phyloP scores from a whole-genome alignment of 768 basidiomycete species.

The Hydnum rufescens region DNA sequence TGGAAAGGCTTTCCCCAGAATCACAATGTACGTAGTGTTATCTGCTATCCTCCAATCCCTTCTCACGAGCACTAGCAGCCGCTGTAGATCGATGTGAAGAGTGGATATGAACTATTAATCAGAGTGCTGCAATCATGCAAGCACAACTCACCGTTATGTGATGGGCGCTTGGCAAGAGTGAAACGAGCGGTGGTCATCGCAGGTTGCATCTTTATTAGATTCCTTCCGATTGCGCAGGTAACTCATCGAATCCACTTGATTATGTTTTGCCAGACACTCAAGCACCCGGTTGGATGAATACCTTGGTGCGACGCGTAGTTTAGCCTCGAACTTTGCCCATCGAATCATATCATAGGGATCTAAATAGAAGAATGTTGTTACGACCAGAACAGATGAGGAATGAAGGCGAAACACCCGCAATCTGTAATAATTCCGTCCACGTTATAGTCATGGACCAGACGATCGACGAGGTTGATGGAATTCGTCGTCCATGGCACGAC shows the following conservation, averaged over 20 bases:
- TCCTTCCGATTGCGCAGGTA: too few relatives aligned
- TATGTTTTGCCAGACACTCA: conserved; percentile 37
- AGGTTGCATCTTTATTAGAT: too few relatives aligned
- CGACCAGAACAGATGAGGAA: not conserved
- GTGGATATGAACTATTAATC: too few relatives aligned
- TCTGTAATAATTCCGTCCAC: conserved; percentile 69
- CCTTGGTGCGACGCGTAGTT: conserved; percentile 32
- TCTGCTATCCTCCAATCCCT: too few relatives aligned
- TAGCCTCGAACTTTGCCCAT: conserved; percentile 30
- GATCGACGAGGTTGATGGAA: conserved; percentile 21
- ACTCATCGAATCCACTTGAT: conserved; percentile 10
- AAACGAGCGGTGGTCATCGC: too few relatives aligned
- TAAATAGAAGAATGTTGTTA: conserved; percentile 10
- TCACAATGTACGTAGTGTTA: too few relatives aligned
- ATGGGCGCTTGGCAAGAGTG: too few relatives aligned
- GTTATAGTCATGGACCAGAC: conserved; percentile 31
- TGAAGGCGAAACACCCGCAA: conserved; percentile 19
- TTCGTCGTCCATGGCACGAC: conserved; percentile 59
- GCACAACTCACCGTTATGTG: too few relatives aligned
- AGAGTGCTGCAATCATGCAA: too few relatives aligned
- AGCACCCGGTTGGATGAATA: conserved; percentile 41
- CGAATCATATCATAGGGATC: conserved; percentile 39
- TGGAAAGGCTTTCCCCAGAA: too few relatives aligned
- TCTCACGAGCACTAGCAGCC: too few relatives aligned
- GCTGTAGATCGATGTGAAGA: too few relatives aligned